Evolutionary conservation across 1,284 basidiomycete species (phyloP).

Genomic region (Ceratobasidium sp.): DNA sequence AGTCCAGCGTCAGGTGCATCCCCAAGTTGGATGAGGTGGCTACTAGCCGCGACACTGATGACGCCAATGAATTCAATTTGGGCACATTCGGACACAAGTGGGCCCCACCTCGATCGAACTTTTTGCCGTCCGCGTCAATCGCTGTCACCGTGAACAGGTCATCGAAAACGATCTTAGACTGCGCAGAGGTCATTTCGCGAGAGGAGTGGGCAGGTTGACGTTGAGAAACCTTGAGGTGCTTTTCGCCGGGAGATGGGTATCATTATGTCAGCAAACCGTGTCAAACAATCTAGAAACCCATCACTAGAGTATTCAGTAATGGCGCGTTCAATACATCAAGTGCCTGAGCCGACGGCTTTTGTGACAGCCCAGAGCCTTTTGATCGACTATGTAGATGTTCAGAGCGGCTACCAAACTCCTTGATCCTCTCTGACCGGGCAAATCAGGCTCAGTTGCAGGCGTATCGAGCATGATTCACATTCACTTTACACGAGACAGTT

Average conservation of each 20-base stretch:
- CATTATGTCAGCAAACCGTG: slow-evolving; percentile 5
- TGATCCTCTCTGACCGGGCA: neutral
- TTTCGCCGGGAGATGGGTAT: neutral
- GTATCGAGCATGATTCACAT: neutral
- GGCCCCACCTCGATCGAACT: slow-evolving; percentile 90
- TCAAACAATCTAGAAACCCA: neutral
- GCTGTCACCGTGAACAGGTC: slow-evolving; percentile 85
- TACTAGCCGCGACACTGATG: slow-evolving; percentile 82
- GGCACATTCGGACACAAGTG: slow-evolving; percentile 1
- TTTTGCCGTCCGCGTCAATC: slow-evolving; percentile 93
- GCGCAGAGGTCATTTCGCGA: slow-evolving; percentile 42
- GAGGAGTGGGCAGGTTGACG: slow-evolving; percentile 16
- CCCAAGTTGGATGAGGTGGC: slow-evolving; percentile 85
- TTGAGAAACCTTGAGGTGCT: slow-evolving; percentile 2
- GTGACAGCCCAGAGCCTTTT: neutral
- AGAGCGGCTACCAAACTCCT: neutral
- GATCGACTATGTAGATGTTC: neutral
- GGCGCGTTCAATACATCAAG: neutral
- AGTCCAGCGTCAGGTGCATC: slow-evolving; percentile 90
- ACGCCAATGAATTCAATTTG: slow-evolving; percentile 2
- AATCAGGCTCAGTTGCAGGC: slow-evolving; percentile 13
- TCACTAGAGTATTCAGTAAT: neutral
- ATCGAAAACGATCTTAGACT: slow-evolving; percentile 81
- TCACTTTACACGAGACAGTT: neutral
- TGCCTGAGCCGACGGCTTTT: neutral